A percentile compares a stretch with the other conserved stretches of the same genome.
Evolutionary conservation across 2,329 filamentous ascomycete species (phyloP).

Genomic region (Pseudopyricularia cyperi): DNA sequence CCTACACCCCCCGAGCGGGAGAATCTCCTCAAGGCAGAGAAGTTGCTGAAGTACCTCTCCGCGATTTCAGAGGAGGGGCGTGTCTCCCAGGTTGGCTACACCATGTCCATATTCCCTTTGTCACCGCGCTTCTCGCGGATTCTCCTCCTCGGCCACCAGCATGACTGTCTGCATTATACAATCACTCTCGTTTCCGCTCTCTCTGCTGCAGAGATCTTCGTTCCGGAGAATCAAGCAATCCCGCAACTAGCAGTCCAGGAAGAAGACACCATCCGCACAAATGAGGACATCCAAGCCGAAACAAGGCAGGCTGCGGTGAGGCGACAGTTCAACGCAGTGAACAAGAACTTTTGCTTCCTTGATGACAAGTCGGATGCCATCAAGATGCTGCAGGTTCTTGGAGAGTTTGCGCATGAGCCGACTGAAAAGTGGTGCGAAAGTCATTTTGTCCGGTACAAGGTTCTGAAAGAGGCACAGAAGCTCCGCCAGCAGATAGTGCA

Average conservation of each 20-base stretch:
- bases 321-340: constrained; percentile 52
- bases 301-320: constrained; percentile 53
- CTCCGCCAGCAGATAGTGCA: constrained; percentile 72
- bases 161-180: constrained; percentile 72
- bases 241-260: constrained; percentile 36
- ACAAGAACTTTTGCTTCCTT: constrained; percentile 65
- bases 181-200: constrained; percentile 81
- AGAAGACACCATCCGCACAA: constrained; percentile 39
- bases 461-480: constrained; percentile 73
- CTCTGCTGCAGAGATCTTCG: constrained; percentile 77
- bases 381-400: constrained; percentile 79
- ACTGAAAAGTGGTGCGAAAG: constrained; percentile 63
- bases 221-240: constrained; percentile 67
- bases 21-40: constrained; percentile 72
- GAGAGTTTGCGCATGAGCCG: constrained; percentile 68
- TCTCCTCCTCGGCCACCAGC: constrained; percentile 72
- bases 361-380: constrained; percentile 80
- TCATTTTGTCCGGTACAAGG: constrained; percentile 80
- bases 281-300: constrained; percentile 59
- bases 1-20: constrained; percentile 74
- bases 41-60: constrained; percentile 71
- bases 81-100: constrained; percentile 66
- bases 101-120: constrained; percentile 80
- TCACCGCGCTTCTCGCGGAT: constrained; percentile 87
- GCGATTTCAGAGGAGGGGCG: constrained; percentile 60